Base-by-base conservation (phyloP, 164 flowering plant species). In the Aristolochia fimbriata region DNA sequence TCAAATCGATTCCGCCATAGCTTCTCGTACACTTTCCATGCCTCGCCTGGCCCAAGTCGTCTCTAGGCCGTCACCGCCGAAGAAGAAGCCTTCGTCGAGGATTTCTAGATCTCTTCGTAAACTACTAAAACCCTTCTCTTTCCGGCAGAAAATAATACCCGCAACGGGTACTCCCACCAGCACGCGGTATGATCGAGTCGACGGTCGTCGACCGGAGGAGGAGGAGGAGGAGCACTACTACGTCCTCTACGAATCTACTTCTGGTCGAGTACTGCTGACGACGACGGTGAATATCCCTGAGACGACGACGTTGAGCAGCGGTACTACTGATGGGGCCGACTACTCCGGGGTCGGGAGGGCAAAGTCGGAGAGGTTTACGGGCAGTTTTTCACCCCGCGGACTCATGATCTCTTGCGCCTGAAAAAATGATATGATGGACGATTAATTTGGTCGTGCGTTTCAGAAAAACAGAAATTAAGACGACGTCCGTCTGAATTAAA, bases 1-100 rank as follows among this genome's bases (percentile, higher is more conserved):
- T 21, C 93, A 87, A 30, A 93, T 92, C 27, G 81, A 87, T 65
- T 80, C 85, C 0, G 93, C 95, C 65, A 81, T 88, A n/a, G 25
- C 70, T 46, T 73, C 91, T 6, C 27, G 58, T 25, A 33, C 50
- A 25, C 15, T 50, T 6, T 65, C 68, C 20, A 45, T 58, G 68
- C 51, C 57, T 4, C 68, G 57, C 5, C 16, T 4, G n/a, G 17
- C 51, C 50, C 1, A 21, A 14, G 8, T 8, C 62, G 55, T 52
- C 72, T 52, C 52, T 57, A 15, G 66, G 52, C 9, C 74, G 62
- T 13, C 71, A 61, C 13, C 70, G 55, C 14, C 73, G 71, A 27
- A 58, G 49, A 47, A 46, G 63, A 62, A 23, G 43, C 10, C 43
- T 37, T 33, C 81, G 1, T 74, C 76, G 2, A 86, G 74, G 73